Conservation (phyloP, 1,284 basidiomycete genomes). For the Lentinus polychrous region DNA sequence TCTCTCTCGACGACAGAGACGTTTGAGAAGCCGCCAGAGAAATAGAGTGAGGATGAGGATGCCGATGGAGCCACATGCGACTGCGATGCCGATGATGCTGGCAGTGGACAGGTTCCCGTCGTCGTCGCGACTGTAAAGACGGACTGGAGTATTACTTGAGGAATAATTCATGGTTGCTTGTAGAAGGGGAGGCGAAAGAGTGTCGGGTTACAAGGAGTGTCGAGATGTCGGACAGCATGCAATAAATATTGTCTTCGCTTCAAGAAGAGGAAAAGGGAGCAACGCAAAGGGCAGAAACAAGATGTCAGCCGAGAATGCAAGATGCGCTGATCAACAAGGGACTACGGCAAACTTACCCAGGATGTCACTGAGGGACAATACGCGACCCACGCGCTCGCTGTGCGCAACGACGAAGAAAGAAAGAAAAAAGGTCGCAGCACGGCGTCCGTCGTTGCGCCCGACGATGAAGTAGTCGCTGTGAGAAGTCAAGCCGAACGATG, state of each 20-base stretch:
- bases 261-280: not conserved
- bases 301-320: not conserved
- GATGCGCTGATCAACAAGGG: not conserved
- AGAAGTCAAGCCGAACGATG: too few species aligned
- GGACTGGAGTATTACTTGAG: not conserved
- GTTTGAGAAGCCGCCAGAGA: constrained; percentile 32
- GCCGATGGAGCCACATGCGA: constrained; percentile 35
- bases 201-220: constrained; percentile 14
- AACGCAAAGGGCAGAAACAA: not conserved
- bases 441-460: too few species aligned
- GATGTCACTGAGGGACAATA: not conserved
- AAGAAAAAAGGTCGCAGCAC: too few species aligned
- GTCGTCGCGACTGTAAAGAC: not conserved
- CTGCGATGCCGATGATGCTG: constrained; percentile 38
- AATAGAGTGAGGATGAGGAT: constrained; percentile 32
- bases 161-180: not conserved
- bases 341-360: not conserved
- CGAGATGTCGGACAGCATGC: not conserved
- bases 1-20: constrained; percentile 22
- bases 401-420: not conserved
- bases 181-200: constrained; percentile 9
- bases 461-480: too few species aligned
- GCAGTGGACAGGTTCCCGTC: constrained; percentile 25
- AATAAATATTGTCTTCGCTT: not conserved
- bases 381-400: not conserved